phyloP scores from a whole-genome alignment of 352 stramenopile species.

The Globisporangium orthogonon region DNA sequence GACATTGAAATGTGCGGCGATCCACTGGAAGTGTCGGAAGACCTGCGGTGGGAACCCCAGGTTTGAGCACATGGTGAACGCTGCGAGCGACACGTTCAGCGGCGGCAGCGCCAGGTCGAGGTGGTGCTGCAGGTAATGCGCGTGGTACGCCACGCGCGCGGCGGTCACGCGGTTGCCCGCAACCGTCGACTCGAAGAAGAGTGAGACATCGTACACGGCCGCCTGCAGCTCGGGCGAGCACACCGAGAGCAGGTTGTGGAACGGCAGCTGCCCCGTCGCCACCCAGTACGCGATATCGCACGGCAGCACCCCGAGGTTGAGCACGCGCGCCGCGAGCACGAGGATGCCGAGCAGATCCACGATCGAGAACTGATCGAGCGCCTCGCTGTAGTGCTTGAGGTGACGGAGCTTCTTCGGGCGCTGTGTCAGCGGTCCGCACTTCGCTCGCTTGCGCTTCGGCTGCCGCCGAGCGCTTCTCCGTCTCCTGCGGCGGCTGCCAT shows the following conservation, averaged over 20 bases:
- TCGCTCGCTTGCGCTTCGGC: background rate
- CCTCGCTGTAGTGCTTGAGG: conserved; percentile 5
- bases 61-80: conserved; percentile 39
- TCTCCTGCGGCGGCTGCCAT: background rate
- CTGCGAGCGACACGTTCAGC: conserved; percentile 57
- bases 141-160: conserved; percentile 34
- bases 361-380: conserved; percentile 43
- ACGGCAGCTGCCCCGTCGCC: conserved; percentile 48
- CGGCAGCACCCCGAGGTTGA: conserved; percentile 57
- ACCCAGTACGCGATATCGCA: conserved; percentile 65
- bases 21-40: conserved; percentile 63
- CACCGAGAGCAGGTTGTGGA: conserved; percentile 49
- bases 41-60: conserved; percentile 57
- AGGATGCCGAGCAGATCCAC: conserved; percentile 56
- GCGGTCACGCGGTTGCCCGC: conserved; percentile 27
- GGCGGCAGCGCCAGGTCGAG: conserved; percentile 64
- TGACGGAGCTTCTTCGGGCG: background rate
- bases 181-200: conserved; percentile 59
- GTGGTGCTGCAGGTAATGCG: conserved; percentile 62
- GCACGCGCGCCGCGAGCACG: conserved; percentile 47
- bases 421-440: background rate
- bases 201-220: conserved; percentile 31
- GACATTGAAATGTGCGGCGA: conserved; percentile 44
- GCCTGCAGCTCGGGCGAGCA: conserved; percentile 42
- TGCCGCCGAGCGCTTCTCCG: background rate